Evolutionary conservation across 352 stramenopile genomes (phyloP), one percentile per base, ranked within the genome.

Genomic region (Thalassiosira mediterranea): DNA sequence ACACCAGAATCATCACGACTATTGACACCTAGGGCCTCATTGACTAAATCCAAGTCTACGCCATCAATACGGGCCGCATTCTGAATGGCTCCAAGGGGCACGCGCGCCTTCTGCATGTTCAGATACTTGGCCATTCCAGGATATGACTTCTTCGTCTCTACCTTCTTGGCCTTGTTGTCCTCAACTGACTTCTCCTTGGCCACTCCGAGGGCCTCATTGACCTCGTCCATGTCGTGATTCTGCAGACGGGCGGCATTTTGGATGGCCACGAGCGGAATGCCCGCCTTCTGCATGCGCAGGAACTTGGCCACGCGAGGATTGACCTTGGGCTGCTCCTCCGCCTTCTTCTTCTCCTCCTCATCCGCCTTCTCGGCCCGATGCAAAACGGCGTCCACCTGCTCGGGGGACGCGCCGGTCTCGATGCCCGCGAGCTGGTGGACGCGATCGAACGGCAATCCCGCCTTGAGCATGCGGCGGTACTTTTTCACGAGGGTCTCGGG

Each of bases 381-480:
- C 5, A 64, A 32, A 19, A 63, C 44, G 8, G 17, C 8, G 0
- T 48, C 46, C 13, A 74, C 15, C 21, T 54, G 7, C 44, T 76
- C 61, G 15, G 53, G 40, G 42, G 46, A 61, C 23, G 51, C 56
- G 10, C 49, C 49, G 7, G 46, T 46, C 40, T 81, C 72, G 4
- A 73, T 34, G n/a, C 4, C 23, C 34, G 72, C 72, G 40, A 83
- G 23, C 34, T 76, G 65, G n/a, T 77, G 44, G 5, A 81, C 51
- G 15, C 53, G 52, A 71, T 72, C 49, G 44, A 78, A 65, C 3
- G 72, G 57, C 13, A 81, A 5, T 19, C 65, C 65, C n/a, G 25
- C 58, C 65, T 77, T 81, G 26, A 72, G 25, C 72, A 81, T 81
- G 25, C 66, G 44, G 17, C 67, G 76, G 58, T 81, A 81, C 46